Evolutionary conservation across 345 rosid species (phyloP), one percentile per base, ranked within the genome.

Genomic region (Lagerstroemia speciosa): DNA sequence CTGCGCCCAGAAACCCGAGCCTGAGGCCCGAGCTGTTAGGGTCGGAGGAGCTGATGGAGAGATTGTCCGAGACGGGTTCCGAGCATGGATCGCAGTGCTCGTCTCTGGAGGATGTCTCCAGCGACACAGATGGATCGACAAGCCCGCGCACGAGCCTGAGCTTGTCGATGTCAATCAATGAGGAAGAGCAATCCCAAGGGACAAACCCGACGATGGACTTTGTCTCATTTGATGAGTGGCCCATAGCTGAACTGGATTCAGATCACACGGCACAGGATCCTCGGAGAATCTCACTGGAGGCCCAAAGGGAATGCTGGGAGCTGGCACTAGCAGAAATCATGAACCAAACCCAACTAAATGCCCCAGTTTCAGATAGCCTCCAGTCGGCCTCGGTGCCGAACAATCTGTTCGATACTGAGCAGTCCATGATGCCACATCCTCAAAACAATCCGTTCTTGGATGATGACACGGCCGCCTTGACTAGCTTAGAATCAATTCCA

Each of bases 31-130:
- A 78, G 19, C 72, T 34, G 30, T 63, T 38, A 19, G 84, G 76
- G 24, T 71, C 81, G 17, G 81, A 71, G 69, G 29, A 46, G 27
- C 41, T 1, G 83, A n/a, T n/a, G n/a, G n/a, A 78, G 38, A 74
- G 78, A 40, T 36, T 45, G 50, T 85, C 81, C 0, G 75, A 74
- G 36, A 78, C 34, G 64, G 74, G n/a, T 32, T 75, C 83, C 4
- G 85, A 80, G 69, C 52, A 29, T 8, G 80, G 77, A 12, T 84
- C 87, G 5, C 85, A 64, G 20, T 74, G 83, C 69, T 67, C 78
- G 31, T 90, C 89, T 0, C 71, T 79, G 36, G 93, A 89, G 74
- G 91, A 91, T 79, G 77, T 86, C 34, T 78, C 69, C 82, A 79
- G 82, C 5, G 55, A 60, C 29, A 66, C 74, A 4, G 92, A 81